phyloP scores from a whole-genome alignment of 2,329 filamentous ascomycete species.

The Fusarium denticulatum region DNA sequence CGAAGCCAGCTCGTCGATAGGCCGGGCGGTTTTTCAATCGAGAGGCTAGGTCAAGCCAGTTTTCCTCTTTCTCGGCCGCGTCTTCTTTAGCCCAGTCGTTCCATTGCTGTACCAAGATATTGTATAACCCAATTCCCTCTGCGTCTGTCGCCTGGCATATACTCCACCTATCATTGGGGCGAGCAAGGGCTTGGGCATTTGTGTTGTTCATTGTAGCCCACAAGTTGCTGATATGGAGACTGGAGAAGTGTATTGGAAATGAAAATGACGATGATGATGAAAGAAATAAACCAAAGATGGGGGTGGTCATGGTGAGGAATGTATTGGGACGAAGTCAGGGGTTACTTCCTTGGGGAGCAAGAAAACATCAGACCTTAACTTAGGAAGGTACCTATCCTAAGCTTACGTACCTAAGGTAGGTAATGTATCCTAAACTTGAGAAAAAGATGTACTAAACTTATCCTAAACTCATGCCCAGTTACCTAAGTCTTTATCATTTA shows the following conservation, averaged over 20 bases:
- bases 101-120: neutral
- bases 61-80: neutral
- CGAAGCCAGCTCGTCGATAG: rapidly evolving
- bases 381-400: too few relatives aligned
- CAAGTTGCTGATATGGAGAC: neutral
- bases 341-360: too few relatives aligned
- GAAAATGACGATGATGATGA: neutral
- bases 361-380: too few relatives aligned
- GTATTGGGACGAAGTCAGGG: too few relatives aligned
- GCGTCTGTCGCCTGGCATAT: too few relatives aligned
- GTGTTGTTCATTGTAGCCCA: neutral
- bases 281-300: neutral
- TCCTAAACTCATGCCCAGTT: neutral
- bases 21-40: rapidly evolving
- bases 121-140: neutral
- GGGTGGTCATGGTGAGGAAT: neutral
- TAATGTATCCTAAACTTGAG: too few relatives aligned
- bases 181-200: rapidly evolving
- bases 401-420: too few relatives aligned
- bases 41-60: neutral
- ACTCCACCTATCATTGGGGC: neutral
- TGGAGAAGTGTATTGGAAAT: neutral
- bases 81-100: neutral
- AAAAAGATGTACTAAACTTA: too few relatives aligned
- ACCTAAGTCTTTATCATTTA: neutral